Evolutionary conservation across 129 eudicot genomes (phyloP), one percentile per base, ranked within the genome.

Genomic region (Ambrosia trifida): DNA sequence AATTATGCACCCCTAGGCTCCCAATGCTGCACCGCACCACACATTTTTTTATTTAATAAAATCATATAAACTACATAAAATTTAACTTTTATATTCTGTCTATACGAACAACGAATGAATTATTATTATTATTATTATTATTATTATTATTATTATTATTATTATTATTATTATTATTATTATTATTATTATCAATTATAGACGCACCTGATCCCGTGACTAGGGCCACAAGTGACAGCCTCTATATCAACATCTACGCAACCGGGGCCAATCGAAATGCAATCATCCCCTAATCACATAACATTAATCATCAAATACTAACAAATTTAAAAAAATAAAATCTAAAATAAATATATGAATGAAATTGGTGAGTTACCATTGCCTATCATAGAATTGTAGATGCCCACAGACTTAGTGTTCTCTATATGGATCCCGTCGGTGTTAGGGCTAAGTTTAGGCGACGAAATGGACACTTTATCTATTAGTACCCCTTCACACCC

Each of bases 211-310:
- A 95, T 95, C 47, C 99, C 99, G 53, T 95, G 99, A 76, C 97
- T 87, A 58, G 95, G 99, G 53, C 95, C 97, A 78, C 99, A 95
- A 18, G 89, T 91, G 41, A 95, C 89, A 36, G 84, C 85, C 40
- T 87, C 94, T 17, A 95, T 86, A 32, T 85, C 84, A 14, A 95
- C 99, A 76, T 87, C 74, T 38, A 84, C 60, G 30, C 99, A 87
- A 36, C 99, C 99, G 0, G 97, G 78, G 28, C 96, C 99, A 36
- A 95, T 95, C 20, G 99, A 95, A 11, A 95, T 88, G 83, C 99
- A 95, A 83, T 95, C 99, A 73, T 95, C 97, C 50, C 99, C 99
- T 95, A 86, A 11, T 13, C 7, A 5, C 11, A 10, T 24, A 17
- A 51, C 13, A 17, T 16, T 64, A 38, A 3, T 16, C 52, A 14